Evolutionary conservation across 23 red algal species (phyloP), one percentile per base, ranked within the genome.

Genomic region (Rhodosorus marinus): DNA sequence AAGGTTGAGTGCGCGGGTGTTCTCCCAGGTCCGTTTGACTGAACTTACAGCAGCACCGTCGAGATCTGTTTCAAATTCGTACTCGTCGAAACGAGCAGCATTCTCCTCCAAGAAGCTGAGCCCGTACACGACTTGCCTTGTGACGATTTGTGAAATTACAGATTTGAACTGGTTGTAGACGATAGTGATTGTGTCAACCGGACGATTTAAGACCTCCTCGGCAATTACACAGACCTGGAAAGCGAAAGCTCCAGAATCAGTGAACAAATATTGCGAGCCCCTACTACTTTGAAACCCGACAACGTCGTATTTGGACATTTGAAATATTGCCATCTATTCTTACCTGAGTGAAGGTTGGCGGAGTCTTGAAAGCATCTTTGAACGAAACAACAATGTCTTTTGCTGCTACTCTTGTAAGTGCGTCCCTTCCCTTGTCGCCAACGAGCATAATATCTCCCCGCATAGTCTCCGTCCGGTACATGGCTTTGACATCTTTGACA

Each of bases 61-160:
- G 78, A 95, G 81, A 46, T 95, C 88, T 26, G 77, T 74, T 27
- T 95, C 88, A 63, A 95, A 95, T 59, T 95, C 88, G 54, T 83
- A 95, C 35, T 72, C 60, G 51, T 83, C 77, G 47, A 95, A 95
- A 0, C 66, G 62, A 48, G 69, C 69, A 3, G 88, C 88, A 4
- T 70, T 60, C 20, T 68, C 75, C 67, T 81, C 76, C n/a, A 95
- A 46, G 5, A 59, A 45, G 19, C 69, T 57, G 34, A 95, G 76
- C 8, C 88, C 88, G 26, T 76, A 52, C 20, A 95, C 67, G 4
- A 66, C 55, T 61, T 80, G 63, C 29, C 63, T 30, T 17, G 51
- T 78, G 7, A 66, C 52, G 26, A 71, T 49, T 54, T 95, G 88
- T 19, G 64, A 67, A 42, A 95, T 95, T 19, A 74, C 88, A n/a